A percentile compares a stretch with the other conserved stretches of the same genome.
These are phyloP conservation scores for Podila horticola DNA, from an alignment of 192 early-diverging fungal genomes.

Conservation along the genomic window DNA sequence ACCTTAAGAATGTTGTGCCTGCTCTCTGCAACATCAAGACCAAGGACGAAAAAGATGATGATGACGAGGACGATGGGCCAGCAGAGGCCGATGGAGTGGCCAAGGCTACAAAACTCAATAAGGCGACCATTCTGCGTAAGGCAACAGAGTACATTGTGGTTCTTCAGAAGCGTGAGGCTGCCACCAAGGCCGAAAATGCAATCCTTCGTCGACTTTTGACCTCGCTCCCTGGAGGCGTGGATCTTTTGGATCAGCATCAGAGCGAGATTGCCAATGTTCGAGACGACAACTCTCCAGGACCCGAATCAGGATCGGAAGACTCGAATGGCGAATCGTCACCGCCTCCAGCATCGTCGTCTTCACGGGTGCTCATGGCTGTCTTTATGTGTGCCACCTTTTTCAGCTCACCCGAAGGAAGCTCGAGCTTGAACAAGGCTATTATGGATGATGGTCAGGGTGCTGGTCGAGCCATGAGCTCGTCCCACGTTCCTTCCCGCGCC, in stretches of 20 bases:
- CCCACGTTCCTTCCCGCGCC: slow-evolving; percentile 1
- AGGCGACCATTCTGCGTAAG: slow-evolving; percentile 92
- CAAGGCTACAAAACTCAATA: slow-evolving; percentile 90
- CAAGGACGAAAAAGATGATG: slow-evolving; percentile 68
- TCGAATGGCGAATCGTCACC: slow-evolving; percentile 28
- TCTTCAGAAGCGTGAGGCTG: slow-evolving; percentile 55
- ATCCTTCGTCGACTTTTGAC: slow-evolving; percentile 53
- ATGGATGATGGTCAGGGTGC: slow-evolving; percentile 47
- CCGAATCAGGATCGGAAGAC: slow-evolving; percentile 26
- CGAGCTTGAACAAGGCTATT: slow-evolving; percentile 24
- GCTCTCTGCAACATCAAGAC: slow-evolving; percentile 72
- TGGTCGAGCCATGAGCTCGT: slow-evolving; percentile 39
- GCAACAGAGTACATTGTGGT: slow-evolving; percentile 91
- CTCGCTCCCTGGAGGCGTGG: slow-evolving; percentile 57
- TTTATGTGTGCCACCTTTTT: slow-evolving; percentile 70
- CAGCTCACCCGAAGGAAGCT: slow-evolving; percentile 43
- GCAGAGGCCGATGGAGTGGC: slow-evolving; percentile 82
- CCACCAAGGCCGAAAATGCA: slow-evolving; percentile 58
- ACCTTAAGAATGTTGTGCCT: slow-evolving; percentile 87
- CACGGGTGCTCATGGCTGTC: slow-evolving; percentile 66
- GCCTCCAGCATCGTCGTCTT: slow-evolving; percentile 51
- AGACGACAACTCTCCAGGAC: slow-evolving; percentile 17
- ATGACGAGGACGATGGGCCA: slow-evolving; percentile 60
- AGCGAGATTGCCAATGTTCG: slow-evolving; percentile 7
- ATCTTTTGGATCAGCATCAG: slow-evolving; percentile 46